Conservation (phyloP, 208 protist genomes). For the Trypanosoma conorhini region DNA sequence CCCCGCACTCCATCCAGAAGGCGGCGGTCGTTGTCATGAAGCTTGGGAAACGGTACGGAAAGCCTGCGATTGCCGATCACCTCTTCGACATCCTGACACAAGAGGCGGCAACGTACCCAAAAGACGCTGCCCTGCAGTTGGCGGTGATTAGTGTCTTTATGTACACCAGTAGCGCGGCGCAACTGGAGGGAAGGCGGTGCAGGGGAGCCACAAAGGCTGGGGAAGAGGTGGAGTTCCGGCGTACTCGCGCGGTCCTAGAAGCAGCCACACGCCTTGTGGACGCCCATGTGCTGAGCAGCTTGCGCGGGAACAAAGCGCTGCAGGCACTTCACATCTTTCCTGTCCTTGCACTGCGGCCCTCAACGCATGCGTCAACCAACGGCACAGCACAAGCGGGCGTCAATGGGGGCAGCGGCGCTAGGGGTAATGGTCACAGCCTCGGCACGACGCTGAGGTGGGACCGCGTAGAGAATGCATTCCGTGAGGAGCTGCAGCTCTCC, state of each 20-base stretch:
- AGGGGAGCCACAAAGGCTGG: background rate
- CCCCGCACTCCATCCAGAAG: slow-evolving; percentile 47
- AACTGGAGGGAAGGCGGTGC: background rate
- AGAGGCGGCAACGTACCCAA: slow-evolving; percentile 3
- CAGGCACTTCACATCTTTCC: slow-evolving; percentile 37
- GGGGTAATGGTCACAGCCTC: background rate
- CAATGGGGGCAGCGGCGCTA: background rate
- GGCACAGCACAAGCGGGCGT: background rate
- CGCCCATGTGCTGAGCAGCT: slow-evolving; percentile 2
- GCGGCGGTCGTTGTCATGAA: slow-evolving; percentile 60
- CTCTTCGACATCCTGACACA: slow-evolving; percentile 38
- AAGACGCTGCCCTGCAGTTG: slow-evolving; percentile 42
- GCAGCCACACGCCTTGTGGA: slow-evolving; percentile 16
- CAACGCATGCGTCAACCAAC: background rate
- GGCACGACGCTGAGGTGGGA: background rate
- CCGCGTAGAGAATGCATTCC: slow-evolving; percentile 7
- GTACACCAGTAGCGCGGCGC: slow-evolving; percentile 15
- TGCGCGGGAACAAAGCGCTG: slow-evolving; percentile 29
- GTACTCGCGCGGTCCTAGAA: slow-evolving; percentile 2
- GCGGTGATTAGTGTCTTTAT: slow-evolving; percentile 55
- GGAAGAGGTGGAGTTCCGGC: background rate
- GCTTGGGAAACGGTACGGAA: slow-evolving; percentile 26
- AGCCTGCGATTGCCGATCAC: slow-evolving; percentile 28
- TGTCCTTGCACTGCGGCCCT: background rate
- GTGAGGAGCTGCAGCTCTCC: slow-evolving; percentile 17